Evolutionary conservation across 2,329 filamentous ascomycete genomes (phyloP), one percentile per base, ranked within the genome.

Genomic region (Diplocarpon rosae): DNA sequence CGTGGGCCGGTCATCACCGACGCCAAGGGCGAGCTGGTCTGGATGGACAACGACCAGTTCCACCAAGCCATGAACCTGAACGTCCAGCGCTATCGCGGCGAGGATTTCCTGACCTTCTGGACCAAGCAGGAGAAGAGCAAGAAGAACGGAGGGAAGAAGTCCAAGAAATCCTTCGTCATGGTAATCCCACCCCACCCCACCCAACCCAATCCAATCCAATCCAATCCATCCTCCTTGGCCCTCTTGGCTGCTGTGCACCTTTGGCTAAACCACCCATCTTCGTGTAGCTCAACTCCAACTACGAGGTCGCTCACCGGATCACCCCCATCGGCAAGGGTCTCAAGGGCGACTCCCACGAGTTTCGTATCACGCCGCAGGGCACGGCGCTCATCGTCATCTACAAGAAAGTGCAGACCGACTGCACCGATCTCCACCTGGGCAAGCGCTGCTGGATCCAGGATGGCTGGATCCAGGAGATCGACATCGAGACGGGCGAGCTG

Each of bases 401-500:
- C 30, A 28, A 48, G 11, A 45, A 44, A 16, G 32, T 37, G 13
- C 24, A 48, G 29, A 24, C n/a, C 10, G 46, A 48, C 16, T 44
- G 42, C 28, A 48, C 39, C 7, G 28, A 40, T 11, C 32, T 48
- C 17, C 41, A 42, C n/a, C 32, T 44, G 11, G 41, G 37, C 8
- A 41, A 42, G 16, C 33, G 16, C 5, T 43, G 46, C 20, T 42
- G 41, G 37, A 44, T 66, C 38, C 38, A 44, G 31, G 46, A 48
- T 32, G 37, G 46, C 13, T 41, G 43, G 13, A 66, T 70, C 47
- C 66, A 71, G 52, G 71, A 75, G 57, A 62, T 75, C 28, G 66
- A 75, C 50, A 63, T 75, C n/a, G 65, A 65, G 9, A 72, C 68
- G 1, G 67, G 69, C 15, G 59, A 64, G 35, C 58, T 74, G 30